phyloP scores from a whole-genome alignment of 768 basidiomycete species.

The Mycena galopus region DNA sequence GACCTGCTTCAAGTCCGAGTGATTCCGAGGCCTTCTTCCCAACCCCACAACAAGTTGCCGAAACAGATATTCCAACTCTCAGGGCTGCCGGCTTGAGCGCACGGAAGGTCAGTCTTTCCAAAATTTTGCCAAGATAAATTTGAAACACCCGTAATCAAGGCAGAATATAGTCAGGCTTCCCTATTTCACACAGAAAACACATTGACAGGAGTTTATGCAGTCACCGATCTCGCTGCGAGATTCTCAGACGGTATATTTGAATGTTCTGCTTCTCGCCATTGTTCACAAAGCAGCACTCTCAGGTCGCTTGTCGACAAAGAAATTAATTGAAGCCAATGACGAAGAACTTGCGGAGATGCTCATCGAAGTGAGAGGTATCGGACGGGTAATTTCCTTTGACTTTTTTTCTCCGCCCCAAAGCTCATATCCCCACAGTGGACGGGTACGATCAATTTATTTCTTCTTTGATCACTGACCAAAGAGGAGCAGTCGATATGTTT shows the following conservation, averaged over 20 bases:
- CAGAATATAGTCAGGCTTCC: slow-evolving; percentile 40
- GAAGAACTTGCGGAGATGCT: slow-evolving; percentile 83
- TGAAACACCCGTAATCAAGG: not conserved
- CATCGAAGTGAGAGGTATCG: slow-evolving; percentile 84
- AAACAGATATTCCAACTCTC: slow-evolving; percentile 69
- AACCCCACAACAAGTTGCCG: slow-evolving; percentile 74
- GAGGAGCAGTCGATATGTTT: slow-evolving; percentile 86
- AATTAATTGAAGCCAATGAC: slow-evolving; percentile 77
- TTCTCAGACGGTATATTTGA: slow-evolving; percentile 71
- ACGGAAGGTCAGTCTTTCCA: slow-evolving; percentile 72
- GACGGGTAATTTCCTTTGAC: slow-evolving; percentile 61
- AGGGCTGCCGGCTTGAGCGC: slow-evolving; percentile 82
- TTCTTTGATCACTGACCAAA: not conserved
- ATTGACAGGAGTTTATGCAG: slow-evolving; percentile 50
- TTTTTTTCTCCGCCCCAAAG: slow-evolving; percentile 13
- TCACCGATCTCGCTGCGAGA: slow-evolving; percentile 81
- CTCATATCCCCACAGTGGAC: slow-evolving; percentile 64
- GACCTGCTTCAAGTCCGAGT: slow-evolving; percentile 38
- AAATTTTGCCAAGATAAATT: slow-evolving; percentile 3
- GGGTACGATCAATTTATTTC: slow-evolving; percentile 50
- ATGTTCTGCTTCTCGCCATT: not conserved
- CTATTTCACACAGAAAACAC: not conserved
- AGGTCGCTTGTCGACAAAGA: slow-evolving; percentile 77
- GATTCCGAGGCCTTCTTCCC: slow-evolving; percentile 70
- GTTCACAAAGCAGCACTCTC: not conserved